Base-by-base conservation (phyloP, 1,284 basidiomycete genomes). In the Ustilago shanxiensis region DNA sequence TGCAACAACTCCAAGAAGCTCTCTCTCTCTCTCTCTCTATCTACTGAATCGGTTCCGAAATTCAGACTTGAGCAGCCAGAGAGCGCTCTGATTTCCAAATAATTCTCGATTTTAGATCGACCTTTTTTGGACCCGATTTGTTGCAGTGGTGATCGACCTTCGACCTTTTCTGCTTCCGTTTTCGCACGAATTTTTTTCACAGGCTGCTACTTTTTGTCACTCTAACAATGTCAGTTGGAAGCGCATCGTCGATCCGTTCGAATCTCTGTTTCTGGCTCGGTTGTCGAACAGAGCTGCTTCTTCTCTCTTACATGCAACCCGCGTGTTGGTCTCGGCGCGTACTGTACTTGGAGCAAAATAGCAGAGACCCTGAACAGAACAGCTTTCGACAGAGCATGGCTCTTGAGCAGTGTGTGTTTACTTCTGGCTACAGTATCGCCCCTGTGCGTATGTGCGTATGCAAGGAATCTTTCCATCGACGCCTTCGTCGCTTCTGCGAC, bases 401-500 rank as follows among this genome's bases (percentile, higher is more conserved):
- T n/a, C 33, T 22, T 6, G 45, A 18, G 28, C 39, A 57, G 50
- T 62, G 52, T 62, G 37, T 45, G 45, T 39, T 8, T 13, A 8
- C 20, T 5, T 24, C n/a, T n/a, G n/a, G n/a, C n/a, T n/a, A n/a
- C n/a, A n/a, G 2, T 28, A 3, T n/a, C 41, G 7, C 39, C 50
- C 51, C 39, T 62, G 29, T 55, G 28, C 16, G 29, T 20, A 13
- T 37, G 35, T 37, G 35, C n/a, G 16, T 29, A 69, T 71, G 68
- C 68, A 71, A 61, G 58, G 59, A 62, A 71, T 61, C 54, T 55
- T 71, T 71, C 68, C 62, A 66, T 71, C 49, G 62, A 71, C 66
- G 61, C 61, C 64, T 8, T 35, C 26, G 18, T 57, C 20, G 47
- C 41, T 56, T 56, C 7, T 39, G 37, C 37, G 41, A 44, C 41